Evolutionary conservation across 2,329 filamentous ascomycete genomes (phyloP), one percentile per base, ranked within the genome.

Genomic region (Hymenotorrendiella dingleyae): DNA sequence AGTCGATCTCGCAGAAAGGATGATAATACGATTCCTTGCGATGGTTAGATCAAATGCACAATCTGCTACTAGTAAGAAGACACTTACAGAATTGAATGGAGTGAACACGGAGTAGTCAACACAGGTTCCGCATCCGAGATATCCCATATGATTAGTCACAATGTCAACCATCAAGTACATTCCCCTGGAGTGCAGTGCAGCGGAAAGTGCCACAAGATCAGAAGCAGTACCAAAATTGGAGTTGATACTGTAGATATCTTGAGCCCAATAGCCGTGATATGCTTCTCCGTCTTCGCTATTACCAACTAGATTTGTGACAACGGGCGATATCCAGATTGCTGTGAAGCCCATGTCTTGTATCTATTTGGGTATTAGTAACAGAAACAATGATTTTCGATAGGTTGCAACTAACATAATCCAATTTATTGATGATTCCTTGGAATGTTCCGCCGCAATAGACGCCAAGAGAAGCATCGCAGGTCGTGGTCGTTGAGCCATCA

Each of bases 381-480:
- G n/a, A n/a, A n/a, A n/a, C n/a, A n/a, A n/a, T n/a, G 21, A 37
- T 7, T 14, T 24, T 23, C 14, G 9, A 3, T 22, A 36, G 14
- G 12, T 19, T 6, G 10, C 4, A 21, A 40, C 58, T 72, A 64
- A 58, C 73, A 51, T 74, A 74, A 51, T 73, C 70, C 7, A 74
- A 59, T 19, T 69, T 63, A 24, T 67, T 60, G 40, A 70, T 67
- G 5, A 71, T 66, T 6, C 71, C 71, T 49, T 65, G 62, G 65
- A 70, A 74, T 16, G 70, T 72, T 8, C 71, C 71, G 35, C 71
- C 71, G 43, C 71, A 74, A 47, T 71, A 70, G 4, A 62, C 35
- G 2, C 57, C 54, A 19, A 46, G 45, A 12, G 40, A 38, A 6
- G 44, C 48, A 6, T 40, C 29, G 65, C 38, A 40, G 33, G n/a